Evolutionary conservation across 2,329 filamentous ascomycete genomes (phyloP).

Genomic region (Diaporthe helianthi): DNA sequence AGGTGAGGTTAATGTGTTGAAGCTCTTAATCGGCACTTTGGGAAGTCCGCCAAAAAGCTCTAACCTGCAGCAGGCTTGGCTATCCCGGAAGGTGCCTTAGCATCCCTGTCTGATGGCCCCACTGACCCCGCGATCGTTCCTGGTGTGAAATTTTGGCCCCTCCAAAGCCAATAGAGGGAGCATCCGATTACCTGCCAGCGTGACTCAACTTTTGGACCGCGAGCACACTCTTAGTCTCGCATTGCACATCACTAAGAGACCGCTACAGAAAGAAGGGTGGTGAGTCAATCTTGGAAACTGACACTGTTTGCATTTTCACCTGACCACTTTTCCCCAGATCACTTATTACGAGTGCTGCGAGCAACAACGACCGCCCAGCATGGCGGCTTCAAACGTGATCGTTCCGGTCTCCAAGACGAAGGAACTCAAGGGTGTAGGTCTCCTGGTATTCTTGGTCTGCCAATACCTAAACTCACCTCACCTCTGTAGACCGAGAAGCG

Average conservation of each 20-base stretch:
- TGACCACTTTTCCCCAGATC: not conserved
- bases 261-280: not conserved
- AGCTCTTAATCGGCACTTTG: not conserved
- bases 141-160: constrained; percentile 34
- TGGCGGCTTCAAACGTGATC: constrained; percentile 61
- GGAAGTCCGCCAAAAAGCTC: not conserved
- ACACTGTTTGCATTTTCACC: not conserved
- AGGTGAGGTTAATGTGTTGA: not conserved
- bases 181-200: not conserved
- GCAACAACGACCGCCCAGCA: constrained; percentile 38
- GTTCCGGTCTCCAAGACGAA: constrained; percentile 65
- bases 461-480: constrained; percentile 32
- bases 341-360: not conserved
- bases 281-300: not conserved
- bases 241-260: not conserved
- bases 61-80: constrained; percentile 5
- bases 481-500: constrained; percentile 78
- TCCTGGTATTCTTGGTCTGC: not conserved
- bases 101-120: constrained; percentile 22
- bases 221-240: not conserved
- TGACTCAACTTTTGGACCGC: constrained; percentile 32
- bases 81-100: not conserved
- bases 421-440: constrained; percentile 63
- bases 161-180: constrained; percentile 3
- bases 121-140: constrained; percentile 32